A percentile compares a stretch with the other conserved stretches of the same genome.
Evolutionary conservation across 768 basidiomycete species (phyloP).

Genomic region (Exsudoporus frostii): DNA sequence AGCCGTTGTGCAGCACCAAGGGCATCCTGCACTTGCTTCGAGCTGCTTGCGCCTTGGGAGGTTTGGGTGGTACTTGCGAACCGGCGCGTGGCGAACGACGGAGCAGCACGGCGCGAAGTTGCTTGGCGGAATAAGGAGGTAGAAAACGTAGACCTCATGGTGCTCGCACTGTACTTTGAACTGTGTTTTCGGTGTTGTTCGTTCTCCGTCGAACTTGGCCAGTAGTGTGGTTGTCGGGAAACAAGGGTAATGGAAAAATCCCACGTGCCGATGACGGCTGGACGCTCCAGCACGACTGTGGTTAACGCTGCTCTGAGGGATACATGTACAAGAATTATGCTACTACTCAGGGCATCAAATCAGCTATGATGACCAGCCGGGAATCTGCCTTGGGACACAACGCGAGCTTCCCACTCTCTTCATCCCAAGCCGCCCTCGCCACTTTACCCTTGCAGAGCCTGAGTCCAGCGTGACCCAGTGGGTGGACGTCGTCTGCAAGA

Average conservation of each 20-base stretch:
- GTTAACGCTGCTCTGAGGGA: no score
- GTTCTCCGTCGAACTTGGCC: slow-evolving; percentile 1
- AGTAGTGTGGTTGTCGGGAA: neutral
- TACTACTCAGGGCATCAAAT: neutral
- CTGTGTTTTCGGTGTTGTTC: neutral
- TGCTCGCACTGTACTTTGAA: slow-evolving; percentile 3
- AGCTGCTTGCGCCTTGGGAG: slow-evolving; percentile 40
- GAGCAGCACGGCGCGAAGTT: slow-evolving; percentile 12
- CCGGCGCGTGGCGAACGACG: slow-evolving; percentile 29
- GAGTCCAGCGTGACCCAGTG: neutral
- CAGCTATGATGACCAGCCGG: neutral
- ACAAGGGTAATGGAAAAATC: neutral
- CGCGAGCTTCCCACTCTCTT: neutral
- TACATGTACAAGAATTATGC: no score
- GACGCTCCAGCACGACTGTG: no score
- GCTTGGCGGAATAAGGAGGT: slow-evolving; percentile 25
- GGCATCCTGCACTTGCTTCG: slow-evolving; percentile 72
- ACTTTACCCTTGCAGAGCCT: neutral
- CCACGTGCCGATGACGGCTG: no score
- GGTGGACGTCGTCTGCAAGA: neutral
- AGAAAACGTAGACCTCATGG: slow-evolving; percentile 26
- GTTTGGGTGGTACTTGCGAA: slow-evolving; percentile 36
- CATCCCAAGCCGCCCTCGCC: neutral
- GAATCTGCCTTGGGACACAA: neutral
- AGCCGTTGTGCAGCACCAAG: slow-evolving; percentile 57